These are phyloP conservation scores for Colletotrichum lindemuthianum DNA, from an alignment of 2,329 filamentous ascomycete genomes.

Conservation along the genomic window DNA sequence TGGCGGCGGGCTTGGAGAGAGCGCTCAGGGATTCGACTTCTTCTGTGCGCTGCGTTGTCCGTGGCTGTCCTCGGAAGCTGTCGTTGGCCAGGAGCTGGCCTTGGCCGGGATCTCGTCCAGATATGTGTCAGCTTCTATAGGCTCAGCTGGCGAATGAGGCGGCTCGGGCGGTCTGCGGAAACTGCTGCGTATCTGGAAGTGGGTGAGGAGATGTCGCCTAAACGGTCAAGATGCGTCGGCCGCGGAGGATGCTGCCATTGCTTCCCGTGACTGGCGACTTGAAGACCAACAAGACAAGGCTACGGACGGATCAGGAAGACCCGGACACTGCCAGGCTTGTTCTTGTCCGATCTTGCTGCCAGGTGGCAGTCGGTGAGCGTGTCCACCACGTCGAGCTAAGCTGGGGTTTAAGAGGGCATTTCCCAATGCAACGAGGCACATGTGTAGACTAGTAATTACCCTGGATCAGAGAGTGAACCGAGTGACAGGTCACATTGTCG, in stretches of 20 bases:
- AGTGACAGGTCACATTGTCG: slow-evolving; percentile 26
- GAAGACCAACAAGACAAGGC: background rate
- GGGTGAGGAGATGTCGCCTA: slow-evolving; percentile 10
- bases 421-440: slow-evolving; percentile 34
- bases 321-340: background rate
- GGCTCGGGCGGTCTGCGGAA: slow-evolving; percentile 3
- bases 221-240: background rate
- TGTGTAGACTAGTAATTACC: slow-evolving; percentile 14
- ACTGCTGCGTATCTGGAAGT: background rate
- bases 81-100: slow-evolving; percentile 12
- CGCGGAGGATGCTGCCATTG: slow-evolving; percentile 1
- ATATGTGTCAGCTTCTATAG: slow-evolving; percentile 25
- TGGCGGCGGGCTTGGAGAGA: slow-evolving; percentile 6
- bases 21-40: slow-evolving; percentile 10
- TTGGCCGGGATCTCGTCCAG: background rate
- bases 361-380: slow-evolving; percentile 32
- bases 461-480: slow-evolving; percentile 9
- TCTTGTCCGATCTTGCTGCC: slow-evolving; percentile 15
- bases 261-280: background rate
- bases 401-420: slow-evolving; percentile 9
- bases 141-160: slow-evolving; percentile 2
- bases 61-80: slow-evolving; percentile 11
- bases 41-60: background rate
- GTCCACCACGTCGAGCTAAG: slow-evolving; percentile 7
- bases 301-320: background rate